Base-by-base conservation (phyloP, 768 basidiomycete genomes). In the Agaricus blazei region DNA sequence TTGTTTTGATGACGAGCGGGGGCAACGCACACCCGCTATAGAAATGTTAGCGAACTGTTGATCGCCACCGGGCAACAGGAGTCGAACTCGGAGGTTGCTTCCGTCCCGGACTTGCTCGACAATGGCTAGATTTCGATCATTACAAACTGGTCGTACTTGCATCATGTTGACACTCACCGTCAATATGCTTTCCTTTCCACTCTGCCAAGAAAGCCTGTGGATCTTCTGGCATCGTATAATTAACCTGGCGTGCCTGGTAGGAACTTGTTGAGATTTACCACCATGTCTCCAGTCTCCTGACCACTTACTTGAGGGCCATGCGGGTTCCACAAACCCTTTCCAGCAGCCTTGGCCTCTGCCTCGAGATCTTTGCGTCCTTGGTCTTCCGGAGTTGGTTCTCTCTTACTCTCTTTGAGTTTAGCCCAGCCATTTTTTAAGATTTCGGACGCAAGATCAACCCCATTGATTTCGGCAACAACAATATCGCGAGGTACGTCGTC, bases 101-200 rank as follows among this genome's bases (percentile, higher is more conserved):
- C 94, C 96, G 66, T 98, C 95, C 48, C 90, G 82, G 51, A 98
- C 93, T 66, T 90, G 87, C 71, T 99, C 96, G 56, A 98, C 91
- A 58, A 98, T 81, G 47, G 89, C 94, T 95, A 56, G 2, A 36
- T 34, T 27, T 37, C 38, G n/a, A 37, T 60, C 31, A 56, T 1
- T 11, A 24, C 19, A 46, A 42, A 63, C 19, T 63, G 56, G 29
- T 43, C 40, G 5, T 43, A 45, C 19, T 23, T 14, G 29, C 62
- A n/a, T 36, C 9, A 19, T 19, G 26, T 4, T 5, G n/a, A 9
- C 31, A 36, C 71, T 57, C 70, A 91, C 92, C 93, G 64, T 97
- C 93, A 53, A 99, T 73, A 4, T 83, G 72, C 67, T 90, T 88
- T n/a, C 89, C 93, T 68, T 95, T 97, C 85, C 92, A 88, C 68